These are phyloP conservation scores for Talaromyces pinophilus DNA, from an alignment of 2,329 filamentous ascomycete species.

Conservation along the genomic window DNA sequence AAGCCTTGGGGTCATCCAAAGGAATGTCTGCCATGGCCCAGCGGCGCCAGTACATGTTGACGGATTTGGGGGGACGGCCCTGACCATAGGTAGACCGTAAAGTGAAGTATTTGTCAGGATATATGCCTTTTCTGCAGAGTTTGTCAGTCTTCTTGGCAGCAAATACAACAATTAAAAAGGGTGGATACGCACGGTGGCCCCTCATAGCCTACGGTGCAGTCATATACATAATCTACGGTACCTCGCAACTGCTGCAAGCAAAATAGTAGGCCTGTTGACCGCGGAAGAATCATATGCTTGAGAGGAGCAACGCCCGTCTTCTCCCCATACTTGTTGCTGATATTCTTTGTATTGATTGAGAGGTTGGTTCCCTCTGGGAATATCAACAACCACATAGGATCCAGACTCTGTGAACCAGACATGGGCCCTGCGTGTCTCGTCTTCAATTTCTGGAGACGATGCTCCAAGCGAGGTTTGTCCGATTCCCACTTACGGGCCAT, in stretches of 20 bases:
- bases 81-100: constrained; percentile 84
- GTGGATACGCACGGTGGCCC: constrained; percentile 73
- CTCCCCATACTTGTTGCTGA: constrained; percentile 58
- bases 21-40: constrained; percentile 81
- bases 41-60: constrained; percentile 94
- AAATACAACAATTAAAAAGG: constrained; percentile 1
- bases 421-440: constrained; percentile 52
- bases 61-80: constrained; percentile 85
- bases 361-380: constrained; percentile 68
- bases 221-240: constrained; percentile 65
- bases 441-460: constrained; percentile 59
- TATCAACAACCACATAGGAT: constrained; percentile 68
- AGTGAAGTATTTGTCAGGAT: constrained; percentile 88
- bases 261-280: constrained; percentile 62
- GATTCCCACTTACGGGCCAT: constrained; percentile 63
- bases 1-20: constrained; percentile 69
- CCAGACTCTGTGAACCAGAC: constrained; percentile 47
- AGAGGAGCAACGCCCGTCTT: constrained; percentile 60
- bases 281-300: constrained; percentile 61
- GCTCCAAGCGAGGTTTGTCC: constrained; percentile 61
- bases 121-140: constrained; percentile 66
- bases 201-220: constrained; percentile 93
- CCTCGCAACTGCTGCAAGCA: constrained; percentile 60
- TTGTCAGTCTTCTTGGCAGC: background rate
- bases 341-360: constrained; percentile 56